These are phyloP conservation scores for Colletotrichum lini DNA, from an alignment of 2,329 filamentous ascomycete species.

Conservation along the genomic window DNA sequence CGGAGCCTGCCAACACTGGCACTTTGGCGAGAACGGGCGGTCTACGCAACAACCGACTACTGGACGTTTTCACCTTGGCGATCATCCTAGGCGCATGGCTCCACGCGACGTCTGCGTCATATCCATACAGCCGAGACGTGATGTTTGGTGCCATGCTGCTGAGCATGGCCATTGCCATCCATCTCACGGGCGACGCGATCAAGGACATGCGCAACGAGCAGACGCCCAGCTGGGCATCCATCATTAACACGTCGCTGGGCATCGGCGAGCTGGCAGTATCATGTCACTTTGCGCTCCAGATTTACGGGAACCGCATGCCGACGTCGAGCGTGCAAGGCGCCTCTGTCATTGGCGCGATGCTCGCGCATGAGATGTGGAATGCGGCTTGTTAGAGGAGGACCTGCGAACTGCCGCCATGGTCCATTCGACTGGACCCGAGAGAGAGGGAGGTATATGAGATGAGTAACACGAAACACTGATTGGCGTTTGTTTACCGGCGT, in stretches of 20 bases:
- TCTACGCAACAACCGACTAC: slow-evolving; percentile 36
- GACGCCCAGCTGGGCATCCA: slow-evolving; percentile 33
- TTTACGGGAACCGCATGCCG: slow-evolving; percentile 30
- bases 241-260: slow-evolving; percentile 35
- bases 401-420: neutral
- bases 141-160: slow-evolving; percentile 43
- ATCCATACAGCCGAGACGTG: slow-evolving; percentile 40
- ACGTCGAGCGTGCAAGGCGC: slow-evolving; percentile 32
- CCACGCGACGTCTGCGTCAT: slow-evolving; percentile 35
- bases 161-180: slow-evolving; percentile 35
- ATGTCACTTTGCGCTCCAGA: slow-evolving; percentile 39
- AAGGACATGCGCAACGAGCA: slow-evolving; percentile 29
- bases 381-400: slow-evolving; percentile 25
- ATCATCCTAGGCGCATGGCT: slow-evolving; percentile 39
- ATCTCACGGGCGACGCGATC: slow-evolving; percentile 39
- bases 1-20: slow-evolving; percentile 13
- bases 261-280: slow-evolving; percentile 38
- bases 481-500: slow-evolving; percentile 25
- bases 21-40: slow-evolving; percentile 18
- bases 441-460: neutral
- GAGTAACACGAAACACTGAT: slow-evolving; percentile 38
- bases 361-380: slow-evolving; percentile 41
- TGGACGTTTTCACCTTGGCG: slow-evolving; percentile 41
- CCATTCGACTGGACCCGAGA: neutral
- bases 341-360: slow-evolving; percentile 39